These are phyloP conservation scores for Nyctanthes arbortristis DNA, from an alignment of 257 asterid genomes.

Conservation along the genomic window DNA sequence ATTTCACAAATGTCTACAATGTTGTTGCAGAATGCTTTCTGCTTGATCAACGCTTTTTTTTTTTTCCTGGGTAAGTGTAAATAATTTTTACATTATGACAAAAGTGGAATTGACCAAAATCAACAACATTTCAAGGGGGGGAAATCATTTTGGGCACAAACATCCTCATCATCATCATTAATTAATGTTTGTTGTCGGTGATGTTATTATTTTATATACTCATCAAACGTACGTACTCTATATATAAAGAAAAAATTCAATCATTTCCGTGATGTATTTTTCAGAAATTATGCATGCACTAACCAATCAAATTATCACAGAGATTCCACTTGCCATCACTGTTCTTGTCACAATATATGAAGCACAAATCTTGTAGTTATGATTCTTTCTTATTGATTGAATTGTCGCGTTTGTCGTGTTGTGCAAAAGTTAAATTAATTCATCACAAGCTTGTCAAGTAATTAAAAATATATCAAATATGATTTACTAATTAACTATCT, in stretches of 20 bases:
- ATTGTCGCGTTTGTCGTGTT: not conserved
- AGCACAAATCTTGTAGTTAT: not conserved
- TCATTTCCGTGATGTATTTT: too few species aligned
- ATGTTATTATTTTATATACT: too few species aligned
- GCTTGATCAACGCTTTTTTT: too few species aligned
- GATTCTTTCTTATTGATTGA: too few species aligned
- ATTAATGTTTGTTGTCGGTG: too few species aligned
- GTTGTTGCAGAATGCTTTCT: too few species aligned
- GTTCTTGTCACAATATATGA: not conserved
- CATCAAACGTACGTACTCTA: not conserved
- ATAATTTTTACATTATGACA: too few species aligned
- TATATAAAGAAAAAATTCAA: too few species aligned
- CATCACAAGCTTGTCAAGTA: not conserved
- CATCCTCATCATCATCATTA: not conserved
- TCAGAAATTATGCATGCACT: not conserved
- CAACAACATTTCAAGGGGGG: not conserved
- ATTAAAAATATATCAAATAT: not conserved
- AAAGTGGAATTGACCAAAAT: not conserved
- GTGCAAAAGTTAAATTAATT: not conserved
- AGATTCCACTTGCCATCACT: not conserved
- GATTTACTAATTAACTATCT: not conserved
- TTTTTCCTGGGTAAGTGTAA: not conserved
- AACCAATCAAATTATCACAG: not conserved
- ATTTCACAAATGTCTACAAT: too few species aligned
- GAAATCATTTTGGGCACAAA: too few species aligned